Conservation (phyloP, 345 rosid genomes). For the Aethionema arabicum region DNA sequence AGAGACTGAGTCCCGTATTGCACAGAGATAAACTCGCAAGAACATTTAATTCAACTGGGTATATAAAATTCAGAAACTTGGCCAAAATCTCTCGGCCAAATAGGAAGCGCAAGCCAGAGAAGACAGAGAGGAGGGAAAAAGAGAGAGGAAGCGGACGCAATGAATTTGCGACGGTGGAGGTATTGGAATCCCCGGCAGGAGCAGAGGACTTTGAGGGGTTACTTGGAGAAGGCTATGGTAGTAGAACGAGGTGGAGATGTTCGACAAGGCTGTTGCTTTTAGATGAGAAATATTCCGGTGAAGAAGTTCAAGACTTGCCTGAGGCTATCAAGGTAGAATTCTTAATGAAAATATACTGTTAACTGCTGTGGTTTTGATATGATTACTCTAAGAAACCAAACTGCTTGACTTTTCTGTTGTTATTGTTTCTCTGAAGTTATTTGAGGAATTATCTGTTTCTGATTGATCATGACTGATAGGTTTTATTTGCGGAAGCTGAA, state of each 20-base stretch:
- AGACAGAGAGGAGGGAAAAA: slow-evolving; percentile 30
- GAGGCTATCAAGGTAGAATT: slow-evolving; percentile 73
- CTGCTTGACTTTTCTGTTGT: neutral
- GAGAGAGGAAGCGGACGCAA: slow-evolving; percentile 40
- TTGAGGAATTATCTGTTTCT: slow-evolving; percentile 17
- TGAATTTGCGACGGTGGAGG: slow-evolving; percentile 59
- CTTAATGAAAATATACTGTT: neutral
- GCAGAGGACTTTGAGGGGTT: slow-evolving; percentile 61
- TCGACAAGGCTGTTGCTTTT: slow-evolving; percentile 86
- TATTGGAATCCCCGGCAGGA: slow-evolving; percentile 45
- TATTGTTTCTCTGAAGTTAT: neutral
- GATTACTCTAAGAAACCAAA: too few species aligned
- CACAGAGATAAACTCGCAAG: slow-evolving; percentile 61
- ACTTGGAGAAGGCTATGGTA: slow-evolving; percentile 64
- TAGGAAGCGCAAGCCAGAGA: slow-evolving; percentile 48
- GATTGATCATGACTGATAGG: slow-evolving; percentile 42
- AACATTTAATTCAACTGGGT: slow-evolving; percentile 66
- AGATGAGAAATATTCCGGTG: slow-evolving; percentile 63
- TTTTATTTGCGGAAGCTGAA: slow-evolving; percentile 48
- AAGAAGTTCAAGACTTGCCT: slow-evolving; percentile 62
- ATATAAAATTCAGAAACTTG: slow-evolving; percentile 67
- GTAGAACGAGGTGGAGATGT: slow-evolving; percentile 68
- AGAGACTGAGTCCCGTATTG: slow-evolving; percentile 52
- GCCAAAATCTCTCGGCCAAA: slow-evolving; percentile 77
- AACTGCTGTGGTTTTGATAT: neutral